phyloP scores from a whole-genome alignment of 352 stramenopile genomes.

The Thalassiosira mediterranea region DNA sequence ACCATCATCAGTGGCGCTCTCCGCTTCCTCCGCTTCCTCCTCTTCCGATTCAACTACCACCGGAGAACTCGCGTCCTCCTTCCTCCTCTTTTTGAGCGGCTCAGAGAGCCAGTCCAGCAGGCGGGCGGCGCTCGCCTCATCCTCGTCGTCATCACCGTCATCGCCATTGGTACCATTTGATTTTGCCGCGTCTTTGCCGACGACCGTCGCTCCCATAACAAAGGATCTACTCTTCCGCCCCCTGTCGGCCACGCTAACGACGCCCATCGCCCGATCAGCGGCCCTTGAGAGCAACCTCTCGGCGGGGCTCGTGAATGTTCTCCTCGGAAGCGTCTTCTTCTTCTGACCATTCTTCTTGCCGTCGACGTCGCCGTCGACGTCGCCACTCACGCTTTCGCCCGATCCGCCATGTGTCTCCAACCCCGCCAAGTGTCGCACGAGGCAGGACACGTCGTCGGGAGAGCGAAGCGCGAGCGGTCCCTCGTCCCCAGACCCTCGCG shows the following conservation, averaged over 20 bases:
- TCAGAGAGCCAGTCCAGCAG: slow-evolving; percentile 32
- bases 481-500: slow-evolving; percentile 38
- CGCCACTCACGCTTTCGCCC: slow-evolving; percentile 3
- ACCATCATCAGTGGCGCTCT: too few species aligned
- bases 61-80: slow-evolving; percentile 18
- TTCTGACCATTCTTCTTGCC: slow-evolving; percentile 7
- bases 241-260: slow-evolving; percentile 10
- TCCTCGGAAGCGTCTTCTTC: too few species aligned
- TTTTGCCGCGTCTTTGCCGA: neutral
- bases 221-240: too few species aligned
- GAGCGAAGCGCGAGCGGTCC: slow-evolving; percentile 28
- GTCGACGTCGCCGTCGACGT: slow-evolving; percentile 1
- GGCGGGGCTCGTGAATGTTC: slow-evolving; percentile 23
- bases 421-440: slow-evolving; percentile 25
- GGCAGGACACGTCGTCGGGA: slow-evolving; percentile 34
- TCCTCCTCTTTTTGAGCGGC: slow-evolving; percentile 8
- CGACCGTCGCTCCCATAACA: slow-evolving; percentile 4
- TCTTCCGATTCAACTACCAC: neutral
- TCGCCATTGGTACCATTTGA: neutral
- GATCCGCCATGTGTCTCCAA: too few species aligned
- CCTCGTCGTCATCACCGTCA: slow-evolving; percentile 13
- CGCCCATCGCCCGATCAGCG: slow-evolving; percentile 17
- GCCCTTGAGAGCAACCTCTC: slow-evolving; percentile 35
- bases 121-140: slow-evolving; percentile 6
- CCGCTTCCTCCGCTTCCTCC: neutral